Conservation (phyloP, 2,329 filamentous ascomycete genomes). For the Trichoderma polysporum region DNA sequence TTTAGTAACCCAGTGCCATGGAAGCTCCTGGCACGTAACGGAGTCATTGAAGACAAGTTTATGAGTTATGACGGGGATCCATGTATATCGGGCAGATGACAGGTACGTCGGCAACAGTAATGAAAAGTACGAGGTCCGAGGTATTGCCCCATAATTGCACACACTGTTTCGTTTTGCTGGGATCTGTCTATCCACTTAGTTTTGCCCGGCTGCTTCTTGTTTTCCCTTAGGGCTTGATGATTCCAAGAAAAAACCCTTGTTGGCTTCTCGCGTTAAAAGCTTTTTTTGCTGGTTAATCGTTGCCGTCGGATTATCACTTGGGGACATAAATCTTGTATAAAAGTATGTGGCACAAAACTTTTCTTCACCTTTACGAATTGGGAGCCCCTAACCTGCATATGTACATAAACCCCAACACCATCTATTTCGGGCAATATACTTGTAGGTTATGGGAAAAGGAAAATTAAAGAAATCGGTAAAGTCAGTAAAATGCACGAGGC, state of each 20-base stretch:
- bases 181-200: not conserved
- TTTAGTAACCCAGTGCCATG: slow-evolving; percentile 3
- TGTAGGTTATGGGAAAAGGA: no score
- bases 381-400: not conserved
- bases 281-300: not conserved
- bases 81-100: slow-evolving; percentile 4
- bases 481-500: not conserved
- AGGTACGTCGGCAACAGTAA: not conserved
- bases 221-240: not conserved
- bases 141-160: slow-evolving; percentile 6
- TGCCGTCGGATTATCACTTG: not conserved
- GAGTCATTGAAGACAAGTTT: not conserved
- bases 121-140: not conserved
- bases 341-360: not conserved
- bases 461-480: not conserved
- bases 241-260: not conserved
- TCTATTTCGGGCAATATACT: not conserved
- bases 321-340: not conserved
- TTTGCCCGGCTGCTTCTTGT: not conserved
- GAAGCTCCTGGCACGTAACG: slow-evolving; percentile 11
- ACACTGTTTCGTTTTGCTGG: not conserved
- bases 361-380: not conserved
- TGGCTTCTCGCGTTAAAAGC: not conserved
- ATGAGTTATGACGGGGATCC: not conserved
- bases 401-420: not conserved